Conservation (phyloP, 164 flowering plant species). For the Stephania yunnanensis region DNA sequence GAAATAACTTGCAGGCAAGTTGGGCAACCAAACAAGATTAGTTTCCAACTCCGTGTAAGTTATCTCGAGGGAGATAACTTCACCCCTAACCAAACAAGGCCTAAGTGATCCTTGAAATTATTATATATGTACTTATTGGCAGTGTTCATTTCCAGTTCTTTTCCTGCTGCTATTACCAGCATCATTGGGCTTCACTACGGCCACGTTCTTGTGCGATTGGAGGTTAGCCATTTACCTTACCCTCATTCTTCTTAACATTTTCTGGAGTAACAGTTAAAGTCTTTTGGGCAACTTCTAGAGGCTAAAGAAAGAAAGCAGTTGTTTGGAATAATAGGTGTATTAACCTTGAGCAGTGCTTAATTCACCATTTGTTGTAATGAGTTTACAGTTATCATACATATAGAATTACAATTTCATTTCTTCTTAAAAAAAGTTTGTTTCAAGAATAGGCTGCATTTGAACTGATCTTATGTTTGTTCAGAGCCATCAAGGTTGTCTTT, state of each 20-base stretch:
- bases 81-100: too few relatives aligned
- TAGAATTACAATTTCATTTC: too few relatives aligned
- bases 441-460: neutral
- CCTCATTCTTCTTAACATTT: too few relatives aligned
- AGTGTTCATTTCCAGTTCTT: slow-evolving; percentile 34
- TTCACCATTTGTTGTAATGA: neutral
- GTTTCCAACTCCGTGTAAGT: too few relatives aligned
- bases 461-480: slow-evolving; percentile 19
- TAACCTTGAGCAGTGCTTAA: neutral
- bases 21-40: too few relatives aligned
- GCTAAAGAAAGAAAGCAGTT: neutral
- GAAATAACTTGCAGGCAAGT: too few relatives aligned
- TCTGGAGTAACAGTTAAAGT: too few relatives aligned
- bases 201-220: slow-evolving; percentile 45
- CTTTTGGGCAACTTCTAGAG: too few relatives aligned
- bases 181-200: slow-evolving; percentile 73
- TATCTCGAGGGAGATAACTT: too few relatives aligned
- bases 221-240: slow-evolving; percentile 28
- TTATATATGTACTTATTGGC: slow-evolving; percentile 8
- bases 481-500: slow-evolving; percentile 49
- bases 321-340: neutral
- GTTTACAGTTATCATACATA: neutral
- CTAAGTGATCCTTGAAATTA: neutral
- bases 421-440: neutral
- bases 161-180: slow-evolving; percentile 56